Percentiles rank a stretch among this genome's conserved stretches.
phyloP scores from a whole-genome alignment of 2,329 filamentous ascomycete species.

The Aspergillus cejpii region DNA sequence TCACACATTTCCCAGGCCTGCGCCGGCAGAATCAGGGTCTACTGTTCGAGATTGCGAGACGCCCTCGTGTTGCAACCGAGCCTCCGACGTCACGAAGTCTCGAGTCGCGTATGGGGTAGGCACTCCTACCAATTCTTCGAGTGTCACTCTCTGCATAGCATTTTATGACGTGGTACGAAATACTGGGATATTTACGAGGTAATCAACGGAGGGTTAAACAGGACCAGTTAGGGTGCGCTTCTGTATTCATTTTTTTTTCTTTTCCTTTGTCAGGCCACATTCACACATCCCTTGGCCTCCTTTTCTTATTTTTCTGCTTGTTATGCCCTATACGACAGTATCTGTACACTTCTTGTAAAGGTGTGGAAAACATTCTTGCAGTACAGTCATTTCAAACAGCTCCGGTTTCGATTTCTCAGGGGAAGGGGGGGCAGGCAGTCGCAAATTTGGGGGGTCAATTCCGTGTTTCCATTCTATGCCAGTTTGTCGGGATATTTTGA shows the following conservation, averaged over 20 bases:
- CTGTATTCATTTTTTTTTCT: not conserved
- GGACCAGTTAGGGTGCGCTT: not conserved
- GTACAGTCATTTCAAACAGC: not conserved
- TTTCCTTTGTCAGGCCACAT: not conserved
- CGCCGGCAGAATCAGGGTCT: not conserved
- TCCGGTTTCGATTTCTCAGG: no score
- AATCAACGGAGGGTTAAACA: conserved; percentile 4
- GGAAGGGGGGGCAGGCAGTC: no score
- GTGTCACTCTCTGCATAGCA: conserved; percentile 10
- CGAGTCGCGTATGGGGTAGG: conserved; percentile 1
- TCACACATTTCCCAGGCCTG: not conserved
- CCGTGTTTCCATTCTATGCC: no score
- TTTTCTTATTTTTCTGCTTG: not conserved
- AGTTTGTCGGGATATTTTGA: no score
- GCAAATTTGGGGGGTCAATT: no score
- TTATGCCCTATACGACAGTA: not conserved
- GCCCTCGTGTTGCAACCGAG: no score
- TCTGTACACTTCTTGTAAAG: not conserved
- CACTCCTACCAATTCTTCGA: conserved; percentile 2
- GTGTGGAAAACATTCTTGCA: not conserved
- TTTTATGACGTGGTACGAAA: conserved; percentile 14
- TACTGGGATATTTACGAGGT: conserved; percentile 14
- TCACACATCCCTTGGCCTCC: not conserved
- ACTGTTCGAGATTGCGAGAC: conserved; percentile 1
- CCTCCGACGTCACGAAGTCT: not conserved